Evolutionary conservation across 106 monocot genomes (phyloP), one percentile per base, ranked within the genome.

Genomic region (Vanilla planifolia): DNA sequence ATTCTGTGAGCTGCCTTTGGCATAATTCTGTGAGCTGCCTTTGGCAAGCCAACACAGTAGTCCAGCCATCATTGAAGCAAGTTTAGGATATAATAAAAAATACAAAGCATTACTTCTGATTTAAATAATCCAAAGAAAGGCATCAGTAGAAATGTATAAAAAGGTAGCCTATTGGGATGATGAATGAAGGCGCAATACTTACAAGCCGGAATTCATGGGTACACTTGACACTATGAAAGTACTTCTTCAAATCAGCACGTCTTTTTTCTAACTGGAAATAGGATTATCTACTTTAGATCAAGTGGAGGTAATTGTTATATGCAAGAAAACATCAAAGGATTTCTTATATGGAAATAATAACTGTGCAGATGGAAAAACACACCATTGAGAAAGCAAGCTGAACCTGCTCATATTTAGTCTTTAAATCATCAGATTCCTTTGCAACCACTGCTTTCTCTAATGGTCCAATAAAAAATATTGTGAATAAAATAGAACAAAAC

Each of bases 171-270:
- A n/a, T n/a, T n/a, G n/a, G n/a, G n/a, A n/a, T n/a, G n/a, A n/a
- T n/a, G n/a, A n/a, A n/a, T n/a, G n/a, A n/a, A n/a, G n/a, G n/a
- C n/a, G n/a, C n/a, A n/a, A n/a, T n/a, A 72, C 80, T 92, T 70
- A 92, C 92, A 78, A 71, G 75, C 16, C 80, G 70, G 62, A 92
- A 64, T 27, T 65, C 74, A 41, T 87, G 84, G 11, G 83, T 80
- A 47, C 73, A 60, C 20, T 87, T 88, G 50, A 78, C 67, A 50
- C 81, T 76, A 15, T 75, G 70, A 53, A 73, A 78, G 24, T 63
- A 65, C 51, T 70, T 84, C 22, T 89, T 76, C 50, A 78, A 32
- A 21, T 92, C 80, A 10, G 48, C 60, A 39, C 78, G 83, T 6
- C 60, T 92, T 60, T 65, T 77, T 48, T 76, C 44, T 33, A 92